phyloP scores from a whole-genome alignment of 441 rosid genomes.

The Jatropha multifida region DNA sequence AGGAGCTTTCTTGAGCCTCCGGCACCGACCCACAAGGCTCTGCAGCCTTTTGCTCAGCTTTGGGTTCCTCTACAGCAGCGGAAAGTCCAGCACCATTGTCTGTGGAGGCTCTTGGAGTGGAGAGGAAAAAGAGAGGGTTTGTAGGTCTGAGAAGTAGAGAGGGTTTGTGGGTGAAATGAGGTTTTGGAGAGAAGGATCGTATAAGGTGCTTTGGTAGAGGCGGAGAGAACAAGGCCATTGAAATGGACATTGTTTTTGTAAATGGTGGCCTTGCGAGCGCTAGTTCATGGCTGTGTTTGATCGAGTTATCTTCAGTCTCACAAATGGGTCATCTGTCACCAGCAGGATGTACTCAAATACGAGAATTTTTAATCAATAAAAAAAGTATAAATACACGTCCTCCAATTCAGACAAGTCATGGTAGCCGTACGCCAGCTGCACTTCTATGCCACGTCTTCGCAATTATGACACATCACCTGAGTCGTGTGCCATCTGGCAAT shows the following conservation, averaged over 20 bases:
- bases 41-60: conserved; percentile 17
- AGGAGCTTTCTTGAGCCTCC: conserved; percentile 16
- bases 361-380: neutral
- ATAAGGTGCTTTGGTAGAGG: conserved; percentile 28
- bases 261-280: neutral
- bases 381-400: neutral
- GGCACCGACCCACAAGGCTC: conserved; percentile 11
- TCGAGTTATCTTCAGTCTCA: conserved; percentile 21
- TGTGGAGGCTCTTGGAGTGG: conserved; percentile 32
- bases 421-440: too few relatives aligned
- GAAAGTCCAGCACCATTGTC: conserved; percentile 48
- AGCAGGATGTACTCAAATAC: neutral
- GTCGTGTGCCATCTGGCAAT: too few relatives aligned
- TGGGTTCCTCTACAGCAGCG: conserved; percentile 33
- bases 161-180: conserved; percentile 31
- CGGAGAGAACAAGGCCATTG: conserved; percentile 48
- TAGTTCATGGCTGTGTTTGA: conserved; percentile 17
- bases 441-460: too few relatives aligned
- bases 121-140: conserved; percentile 18
- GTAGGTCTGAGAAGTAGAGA: conserved; percentile 25
- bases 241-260: conserved; percentile 34
- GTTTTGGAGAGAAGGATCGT: conserved; percentile 21
- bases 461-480: too few relatives aligned
- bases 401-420: too few relatives aligned
- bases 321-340: neutral